phyloP scores from a whole-genome alignment of 208 protist species.

The Acanthamoeba royreba region DNA sequence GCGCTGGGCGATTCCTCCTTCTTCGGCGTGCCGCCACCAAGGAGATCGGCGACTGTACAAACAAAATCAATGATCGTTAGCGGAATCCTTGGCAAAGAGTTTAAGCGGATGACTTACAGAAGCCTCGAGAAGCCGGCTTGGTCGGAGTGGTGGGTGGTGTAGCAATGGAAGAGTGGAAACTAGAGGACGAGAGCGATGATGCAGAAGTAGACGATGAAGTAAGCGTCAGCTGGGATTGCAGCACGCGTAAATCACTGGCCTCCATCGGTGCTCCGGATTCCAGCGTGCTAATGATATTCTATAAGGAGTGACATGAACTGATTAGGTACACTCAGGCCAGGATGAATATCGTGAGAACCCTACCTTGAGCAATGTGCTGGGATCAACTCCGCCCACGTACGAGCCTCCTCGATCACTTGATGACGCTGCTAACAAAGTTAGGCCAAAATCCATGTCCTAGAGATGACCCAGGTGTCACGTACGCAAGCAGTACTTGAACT shows the following conservation, averaged over 20 bases:
- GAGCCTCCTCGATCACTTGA: background rate
- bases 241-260: background rate
- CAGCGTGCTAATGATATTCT: background rate
- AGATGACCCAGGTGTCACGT: background rate
- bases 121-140: background rate
- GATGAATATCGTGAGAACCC: too few species aligned
- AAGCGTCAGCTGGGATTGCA: background rate
- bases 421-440: background rate
- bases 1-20: background rate
- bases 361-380: background rate
- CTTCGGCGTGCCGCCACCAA: background rate
- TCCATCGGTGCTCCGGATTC: background rate
- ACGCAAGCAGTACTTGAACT: slow-evolving; percentile 69
- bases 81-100: background rate
- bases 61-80: too few species aligned
- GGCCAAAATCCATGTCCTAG: background rate
- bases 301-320: background rate
- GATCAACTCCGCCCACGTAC: background rate
- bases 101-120: background rate
- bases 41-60: background rate
- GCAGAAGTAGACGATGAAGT: background rate
- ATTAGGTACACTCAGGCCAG: background rate
- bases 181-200: background rate
- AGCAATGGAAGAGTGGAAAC: background rate
- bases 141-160: background rate